Evolutionary conservation across 2,329 filamentous ascomycete genomes (phyloP).

Genomic region (Chrysosphaeria jannelii): DNA sequence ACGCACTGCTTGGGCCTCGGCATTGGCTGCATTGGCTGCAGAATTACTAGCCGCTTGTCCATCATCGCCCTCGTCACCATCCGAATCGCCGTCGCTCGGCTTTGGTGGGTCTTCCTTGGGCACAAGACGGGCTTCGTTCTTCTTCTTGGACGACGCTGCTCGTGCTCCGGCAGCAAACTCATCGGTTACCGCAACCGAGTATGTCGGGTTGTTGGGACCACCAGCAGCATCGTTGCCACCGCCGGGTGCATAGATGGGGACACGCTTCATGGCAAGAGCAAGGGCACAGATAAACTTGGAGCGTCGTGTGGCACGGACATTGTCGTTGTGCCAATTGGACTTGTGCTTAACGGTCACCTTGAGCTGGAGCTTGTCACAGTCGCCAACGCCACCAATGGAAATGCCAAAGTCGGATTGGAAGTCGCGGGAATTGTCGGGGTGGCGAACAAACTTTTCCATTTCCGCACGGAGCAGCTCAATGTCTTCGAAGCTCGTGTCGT

Average conservation of each 20-base stretch:
- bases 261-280: constrained; percentile 52
- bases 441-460: constrained; percentile 57
- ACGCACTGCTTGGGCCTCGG: constrained; percentile 10
- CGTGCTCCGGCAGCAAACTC: constrained; percentile 25
- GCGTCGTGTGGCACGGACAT: constrained; percentile 46
- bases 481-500: constrained; percentile 69
- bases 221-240: constrained; percentile 33
- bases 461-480: constrained; percentile 60
- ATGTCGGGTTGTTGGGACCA: constrained; percentile 44
- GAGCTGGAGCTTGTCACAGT: constrained; percentile 67
- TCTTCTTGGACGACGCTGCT: constrained; percentile 11
- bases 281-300: constrained; percentile 96
- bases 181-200: constrained; percentile 49
- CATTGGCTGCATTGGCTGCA: constrained; percentile 4
- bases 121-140: constrained; percentile 35
- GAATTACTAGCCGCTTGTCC: too few relatives aligned
- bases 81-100: background rate
- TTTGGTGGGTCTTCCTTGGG: too few relatives aligned
- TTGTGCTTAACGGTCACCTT: constrained; percentile 73
- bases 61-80: background rate
- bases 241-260: constrained; percentile 62
- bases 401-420: constrained; percentile 66
- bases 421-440: constrained; percentile 66
- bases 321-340: constrained; percentile 72
- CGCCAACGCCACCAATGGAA: constrained; percentile 46